phyloP scores from a whole-genome alignment of 805 yeast genomes.

The Metschnikowia picachoensis region DNA sequence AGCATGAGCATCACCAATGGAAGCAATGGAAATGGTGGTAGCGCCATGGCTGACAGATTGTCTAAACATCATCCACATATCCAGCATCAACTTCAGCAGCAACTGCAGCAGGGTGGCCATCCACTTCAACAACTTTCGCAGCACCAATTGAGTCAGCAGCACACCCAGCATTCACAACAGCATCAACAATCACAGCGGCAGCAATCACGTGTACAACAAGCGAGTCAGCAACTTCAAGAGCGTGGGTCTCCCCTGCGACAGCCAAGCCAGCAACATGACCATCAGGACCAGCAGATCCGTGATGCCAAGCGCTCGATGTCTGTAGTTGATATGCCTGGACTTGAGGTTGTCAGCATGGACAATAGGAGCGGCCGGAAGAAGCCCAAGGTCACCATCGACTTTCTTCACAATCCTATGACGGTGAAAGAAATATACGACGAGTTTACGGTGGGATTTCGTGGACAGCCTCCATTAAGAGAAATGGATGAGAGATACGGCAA shows the following conservation, averaged over 20 bases:
- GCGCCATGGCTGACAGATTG: slow-evolving; percentile 2
- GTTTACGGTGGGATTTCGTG: slow-evolving; percentile 41
- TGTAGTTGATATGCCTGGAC: slow-evolving; percentile 15
- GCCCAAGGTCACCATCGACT: slow-evolving; percentile 37
- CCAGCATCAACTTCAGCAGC: slow-evolving; percentile 3
- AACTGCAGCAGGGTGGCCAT: background rate
- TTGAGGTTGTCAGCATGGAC: slow-evolving; percentile 17
- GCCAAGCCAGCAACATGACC: slow-evolving; percentile 1
- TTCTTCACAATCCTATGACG: slow-evolving; percentile 43
- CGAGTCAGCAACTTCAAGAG: slow-evolving; percentile 4
- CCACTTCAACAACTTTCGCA: background rate
- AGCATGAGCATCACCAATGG: background rate
- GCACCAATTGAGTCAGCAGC: background rate
- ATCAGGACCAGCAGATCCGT: slow-evolving; percentile 4
- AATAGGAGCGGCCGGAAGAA: slow-evolving; percentile 23
- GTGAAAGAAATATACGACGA: slow-evolving; percentile 44
- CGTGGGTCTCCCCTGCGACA: background rate
- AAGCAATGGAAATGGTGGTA: background rate
- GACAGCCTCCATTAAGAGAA: slow-evolving; percentile 40
- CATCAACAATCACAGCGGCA: slow-evolving; percentile 1
- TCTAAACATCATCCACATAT: slow-evolving; percentile 6
- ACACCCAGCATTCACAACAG: slow-evolving; percentile 1
- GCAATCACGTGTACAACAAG: slow-evolving; percentile 1
- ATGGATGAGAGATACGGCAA: slow-evolving; percentile 43
- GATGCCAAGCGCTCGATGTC: slow-evolving; percentile 8